Percentiles rank a stretch among this genome's conserved stretches.
Evolutionary conservation across 179 eudicot genomes (phyloP).

Genomic region (Beta macrorhiza): DNA sequence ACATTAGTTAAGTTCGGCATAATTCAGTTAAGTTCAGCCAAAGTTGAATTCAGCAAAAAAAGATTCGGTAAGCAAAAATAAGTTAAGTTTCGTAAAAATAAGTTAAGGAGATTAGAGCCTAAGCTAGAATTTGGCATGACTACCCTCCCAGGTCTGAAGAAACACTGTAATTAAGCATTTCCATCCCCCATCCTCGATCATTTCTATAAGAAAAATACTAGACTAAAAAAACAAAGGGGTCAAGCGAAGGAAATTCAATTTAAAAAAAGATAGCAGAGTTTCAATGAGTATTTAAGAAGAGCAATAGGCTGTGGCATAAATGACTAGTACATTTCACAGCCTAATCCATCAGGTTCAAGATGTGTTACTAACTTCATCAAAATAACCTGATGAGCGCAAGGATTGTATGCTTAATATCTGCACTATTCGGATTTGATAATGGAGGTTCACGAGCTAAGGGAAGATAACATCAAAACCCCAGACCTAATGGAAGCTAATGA

Average conservation of each 20-base stretch:
- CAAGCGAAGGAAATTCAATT: not conserved
- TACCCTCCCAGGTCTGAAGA: not conserved
- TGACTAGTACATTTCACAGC: not conserved
- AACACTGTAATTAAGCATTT: not conserved
- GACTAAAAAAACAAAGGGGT: not conserved
- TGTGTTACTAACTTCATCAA: not conserved
- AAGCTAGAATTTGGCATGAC: not conserved
- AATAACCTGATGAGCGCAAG: not conserved
- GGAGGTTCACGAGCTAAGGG: not conserved
- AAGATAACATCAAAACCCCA: not conserved
- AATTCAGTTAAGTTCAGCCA: too few relatives aligned
- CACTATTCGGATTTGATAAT: not conserved
- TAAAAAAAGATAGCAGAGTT: not conserved
- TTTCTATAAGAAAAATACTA: not conserved
- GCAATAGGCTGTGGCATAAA: not conserved
- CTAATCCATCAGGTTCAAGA: not conserved
- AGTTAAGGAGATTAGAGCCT: not conserved
- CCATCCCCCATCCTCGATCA: not conserved
- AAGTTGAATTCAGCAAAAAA: too few relatives aligned
- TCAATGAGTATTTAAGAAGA: not conserved
- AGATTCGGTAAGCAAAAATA: not conserved
- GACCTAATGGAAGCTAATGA: conserved; percentile 1
- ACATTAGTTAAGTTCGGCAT: too few relatives aligned
- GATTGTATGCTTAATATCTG: not conserved
- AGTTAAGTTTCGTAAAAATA: not conserved